Base-by-base conservation (phyloP, 2,329 filamentous ascomycete species). In the Parafenestella ontariensis region DNA sequence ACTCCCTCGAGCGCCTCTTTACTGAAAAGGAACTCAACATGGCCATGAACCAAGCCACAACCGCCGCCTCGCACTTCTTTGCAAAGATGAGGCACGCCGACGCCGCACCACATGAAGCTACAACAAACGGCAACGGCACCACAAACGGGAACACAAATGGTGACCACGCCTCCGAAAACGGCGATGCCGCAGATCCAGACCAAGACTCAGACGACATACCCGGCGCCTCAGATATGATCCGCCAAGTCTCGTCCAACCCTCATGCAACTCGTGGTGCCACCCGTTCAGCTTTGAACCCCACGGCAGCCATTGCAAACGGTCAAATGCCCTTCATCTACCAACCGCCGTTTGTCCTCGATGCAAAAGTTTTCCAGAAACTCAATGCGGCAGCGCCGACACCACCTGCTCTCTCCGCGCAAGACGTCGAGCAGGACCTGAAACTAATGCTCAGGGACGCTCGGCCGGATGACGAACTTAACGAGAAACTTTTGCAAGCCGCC, bases 21-120 rank as follows among this genome's bases (percentile, higher is more conserved):
- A 88, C 85, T 3, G 86, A 89, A 57, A 88, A 88, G 75, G 86
- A 89, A 71, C 80, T 89, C 48, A 82, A 82, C 46, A 78, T 85
- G 70, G 83, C 85, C 50, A 85, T 85, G 56, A 86, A 87, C 62
- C 81, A 82, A 41, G 86, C 86, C 3, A 83, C 85, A 46, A 78
- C 83, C 26, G 85, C 85, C 5, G 83, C 87, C 0, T 80, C 83
- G 34, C 73, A 81, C 56, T 81, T 82, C 73, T 87, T 88, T 71
- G 80, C 84, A 50, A 83, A 84, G 51, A 83, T 83, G 66, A 73
- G 76, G 66, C 70, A 71, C 34, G 60, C 70, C 23, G 72, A 77
- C 18, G 41, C 61, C 20, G 54, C 62, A 21, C 60, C 61, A 13
- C 57, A 69, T 10, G 69, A 74, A 20, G 54, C 66, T 28, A 41